Percentiles rank a stretch among this genome's conserved stretches.
phyloP scores from a whole-genome alignment of 2,329 filamentous ascomycete species.

The Diplodia scrobiculata region DNA sequence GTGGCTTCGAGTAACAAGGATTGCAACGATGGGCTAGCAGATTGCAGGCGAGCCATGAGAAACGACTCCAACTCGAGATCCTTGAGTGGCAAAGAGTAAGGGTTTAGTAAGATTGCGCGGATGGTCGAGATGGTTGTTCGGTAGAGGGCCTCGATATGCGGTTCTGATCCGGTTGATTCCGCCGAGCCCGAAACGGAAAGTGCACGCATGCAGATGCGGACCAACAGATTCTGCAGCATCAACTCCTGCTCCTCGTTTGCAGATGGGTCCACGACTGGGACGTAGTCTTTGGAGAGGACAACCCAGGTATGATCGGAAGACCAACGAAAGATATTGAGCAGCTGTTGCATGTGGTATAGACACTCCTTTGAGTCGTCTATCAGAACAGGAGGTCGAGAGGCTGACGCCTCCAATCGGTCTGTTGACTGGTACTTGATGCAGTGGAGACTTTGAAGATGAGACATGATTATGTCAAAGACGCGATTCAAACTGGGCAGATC shows the following conservation, averaged over 20 bases:
- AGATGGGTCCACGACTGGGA: constrained; percentile 53
- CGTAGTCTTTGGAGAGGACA: constrained; percentile 65
- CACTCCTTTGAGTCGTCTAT: constrained; percentile 72
- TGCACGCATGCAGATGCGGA: constrained; percentile 66
- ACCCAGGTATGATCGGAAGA: constrained; percentile 71
- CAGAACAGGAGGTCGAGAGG: constrained; percentile 27
- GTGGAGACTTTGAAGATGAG: constrained; percentile 40
- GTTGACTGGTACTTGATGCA: constrained; percentile 34
- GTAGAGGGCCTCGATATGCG: constrained; percentile 64
- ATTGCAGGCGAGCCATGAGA: constrained; percentile 68
- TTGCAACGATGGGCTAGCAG: constrained; percentile 66
- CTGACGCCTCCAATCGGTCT: constrained; percentile 31
- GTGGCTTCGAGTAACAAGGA: constrained; percentile 77
- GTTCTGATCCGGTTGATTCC: background rate
- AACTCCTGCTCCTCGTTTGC: constrained; percentile 51
- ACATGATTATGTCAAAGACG: constrained; percentile 46
- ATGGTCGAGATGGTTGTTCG: constrained; percentile 67
- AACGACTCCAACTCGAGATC: constrained; percentile 69
- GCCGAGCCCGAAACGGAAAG: constrained; percentile 48
- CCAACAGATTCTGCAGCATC: constrained; percentile 67
- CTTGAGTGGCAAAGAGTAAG: constrained; percentile 61
- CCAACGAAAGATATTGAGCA: constrained; percentile 72
- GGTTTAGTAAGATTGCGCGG: constrained; percentile 66
- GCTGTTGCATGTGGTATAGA: constrained; percentile 73
- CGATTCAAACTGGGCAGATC: constrained; percentile 57